phyloP scores from a whole-genome alignment of 139 green algal genomes.

The Penium margaritaceum region DNA sequence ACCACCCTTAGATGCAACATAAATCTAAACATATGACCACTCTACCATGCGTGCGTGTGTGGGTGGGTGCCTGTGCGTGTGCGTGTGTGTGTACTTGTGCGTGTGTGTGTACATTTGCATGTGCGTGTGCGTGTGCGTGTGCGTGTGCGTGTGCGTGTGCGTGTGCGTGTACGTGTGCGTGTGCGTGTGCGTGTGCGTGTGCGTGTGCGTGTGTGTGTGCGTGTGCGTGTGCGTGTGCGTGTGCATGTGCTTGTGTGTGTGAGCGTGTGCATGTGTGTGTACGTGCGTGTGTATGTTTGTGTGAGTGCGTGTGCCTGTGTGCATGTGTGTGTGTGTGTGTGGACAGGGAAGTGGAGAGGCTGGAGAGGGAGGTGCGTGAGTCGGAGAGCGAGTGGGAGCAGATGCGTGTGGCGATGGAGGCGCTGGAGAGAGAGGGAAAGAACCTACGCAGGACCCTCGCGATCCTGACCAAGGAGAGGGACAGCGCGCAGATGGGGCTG shows the following conservation, averaged over 20 bases:
- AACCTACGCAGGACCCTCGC: neutral
- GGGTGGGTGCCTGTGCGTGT: neutral
- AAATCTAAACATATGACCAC: neutral
- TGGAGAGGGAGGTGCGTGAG: neutral
- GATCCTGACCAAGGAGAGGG: conserved; percentile 7
- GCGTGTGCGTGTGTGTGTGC: too few relatives aligned
- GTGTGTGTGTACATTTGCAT: too few relatives aligned
- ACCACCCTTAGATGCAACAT: neutral
- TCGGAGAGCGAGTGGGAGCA: neutral
- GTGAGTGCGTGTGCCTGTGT: too few relatives aligned
- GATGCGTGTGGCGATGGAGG: neutral
- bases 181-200: too few relatives aligned
- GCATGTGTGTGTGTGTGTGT: neutral
- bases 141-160: neutral
- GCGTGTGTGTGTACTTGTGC: neutral
- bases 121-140: neutral
- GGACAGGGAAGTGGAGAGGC: neutral
- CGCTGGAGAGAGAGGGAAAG: neutral
- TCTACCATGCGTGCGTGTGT: neutral
- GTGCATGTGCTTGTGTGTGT: neutral
- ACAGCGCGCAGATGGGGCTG: neutral
- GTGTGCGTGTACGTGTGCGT: neutral
- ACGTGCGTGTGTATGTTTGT: neutral
- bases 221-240: neutral
- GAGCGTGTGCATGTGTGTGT: neutral